These are phyloP conservation scores for Neonectria punicea DNA, from an alignment of 2,329 filamentous ascomycete species.

Conservation along the genomic window DNA sequence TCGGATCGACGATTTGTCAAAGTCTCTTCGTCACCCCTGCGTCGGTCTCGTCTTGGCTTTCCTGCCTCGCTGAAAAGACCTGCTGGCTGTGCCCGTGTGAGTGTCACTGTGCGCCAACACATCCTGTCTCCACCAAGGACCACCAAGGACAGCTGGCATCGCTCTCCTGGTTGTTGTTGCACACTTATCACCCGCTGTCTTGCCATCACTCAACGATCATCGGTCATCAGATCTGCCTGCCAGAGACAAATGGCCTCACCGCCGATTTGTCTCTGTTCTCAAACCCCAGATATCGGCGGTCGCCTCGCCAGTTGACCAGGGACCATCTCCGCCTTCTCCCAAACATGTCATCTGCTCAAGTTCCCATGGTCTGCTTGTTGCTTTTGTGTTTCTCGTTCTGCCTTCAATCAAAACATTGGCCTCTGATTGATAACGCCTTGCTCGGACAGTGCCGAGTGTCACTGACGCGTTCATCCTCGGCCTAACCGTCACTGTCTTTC, in stretches of 20 bases:
- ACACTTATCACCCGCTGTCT: neutral
- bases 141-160: constrained; percentile 13
- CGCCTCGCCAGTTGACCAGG: neutral
- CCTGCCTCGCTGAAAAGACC: neutral
- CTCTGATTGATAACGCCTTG: neutral
- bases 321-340: constrained; percentile 1
- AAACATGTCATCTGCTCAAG: constrained; percentile 7
- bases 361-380: neutral
- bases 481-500: neutral
- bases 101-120: constrained; percentile 12
- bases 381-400: neutral
- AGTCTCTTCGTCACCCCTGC: neutral
- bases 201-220: neutral
- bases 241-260: neutral
- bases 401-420: neutral
- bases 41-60: constrained; percentile 1
- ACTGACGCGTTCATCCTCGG: constrained; percentile 4
- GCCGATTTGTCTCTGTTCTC: constrained; percentile 7
- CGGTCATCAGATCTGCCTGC: neutral
- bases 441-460: neutral
- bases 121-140: constrained; percentile 7
- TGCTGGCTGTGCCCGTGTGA: neutral
- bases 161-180: neutral
- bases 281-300: neutral
- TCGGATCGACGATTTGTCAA: neutral